Conservation (phyloP, 441 rosid genomes). For the Erodium chrysanthum region DNA sequence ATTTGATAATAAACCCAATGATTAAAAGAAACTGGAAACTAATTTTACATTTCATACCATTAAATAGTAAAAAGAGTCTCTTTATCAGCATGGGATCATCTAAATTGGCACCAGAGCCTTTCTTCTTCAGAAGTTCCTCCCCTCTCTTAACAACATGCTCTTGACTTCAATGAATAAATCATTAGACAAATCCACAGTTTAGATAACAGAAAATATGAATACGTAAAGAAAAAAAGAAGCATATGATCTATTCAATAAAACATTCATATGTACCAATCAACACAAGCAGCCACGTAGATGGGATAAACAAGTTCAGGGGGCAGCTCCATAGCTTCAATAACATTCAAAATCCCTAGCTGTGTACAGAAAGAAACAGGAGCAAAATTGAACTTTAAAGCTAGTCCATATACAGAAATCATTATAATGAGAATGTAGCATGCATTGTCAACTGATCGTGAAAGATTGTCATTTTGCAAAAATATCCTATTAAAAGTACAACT, state of each 20-base stretch:
- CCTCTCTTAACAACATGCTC: conserved; percentile 80
- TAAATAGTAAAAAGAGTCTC: conserved; percentile 59
- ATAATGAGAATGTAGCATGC: background rate
- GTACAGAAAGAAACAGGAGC: conserved; percentile 10
- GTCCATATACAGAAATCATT: background rate
- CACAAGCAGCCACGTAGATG: conserved; percentile 64
- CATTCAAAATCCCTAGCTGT: conserved; percentile 88
- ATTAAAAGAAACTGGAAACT: background rate
- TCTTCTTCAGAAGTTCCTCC: conserved; percentile 79
- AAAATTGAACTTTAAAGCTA: conserved; percentile 1
- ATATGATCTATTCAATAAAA: conserved; percentile 7
- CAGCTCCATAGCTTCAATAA: conserved; percentile 65
- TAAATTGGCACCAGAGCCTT: conserved; percentile 59
- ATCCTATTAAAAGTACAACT: conserved; percentile 2
- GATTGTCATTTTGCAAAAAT: background rate
- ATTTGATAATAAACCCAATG: background rate
- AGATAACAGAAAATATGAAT: conserved; percentile 16
- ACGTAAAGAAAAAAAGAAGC: background rate
- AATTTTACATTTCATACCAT: conserved; percentile 43
- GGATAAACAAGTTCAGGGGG: conserved; percentile 71
- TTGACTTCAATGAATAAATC: conserved; percentile 53
- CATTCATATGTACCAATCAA: conserved; percentile 44
- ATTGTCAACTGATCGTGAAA: background rate
- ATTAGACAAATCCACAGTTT: conserved; percentile 24
- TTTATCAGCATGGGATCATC: conserved; percentile 65